Base-by-base conservation (phyloP, 1,284 basidiomycete species). In the Mycena citricolor region DNA sequence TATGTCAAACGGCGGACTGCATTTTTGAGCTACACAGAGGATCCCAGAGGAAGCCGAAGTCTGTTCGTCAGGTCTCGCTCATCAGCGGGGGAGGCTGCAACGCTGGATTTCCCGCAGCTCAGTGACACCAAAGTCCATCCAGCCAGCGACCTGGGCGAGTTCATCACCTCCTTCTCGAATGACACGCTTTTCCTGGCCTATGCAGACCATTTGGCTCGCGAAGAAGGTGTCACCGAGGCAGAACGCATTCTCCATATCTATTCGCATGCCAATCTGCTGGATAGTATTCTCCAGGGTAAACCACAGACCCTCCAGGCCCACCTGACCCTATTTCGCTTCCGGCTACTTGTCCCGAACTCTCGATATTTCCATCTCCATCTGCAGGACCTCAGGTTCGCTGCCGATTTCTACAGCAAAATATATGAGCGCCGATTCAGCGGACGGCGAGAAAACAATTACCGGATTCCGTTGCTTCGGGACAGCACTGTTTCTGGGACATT, bases 1-100 rank as follows among this genome's bases (percentile, higher is more conserved):
- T 93, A 81, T 54, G 94, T 98, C 45, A 95, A 98, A 65, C 84
- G 94, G 16, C 81, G 91, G 32, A 87, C 91, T 0, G 94, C 93
- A 1, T 94, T 94, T 64, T 71, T 97, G 32, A 90, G 90, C 61
- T 98, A 98, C 58, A 83, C 84, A 10, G 88, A 92, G 55, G 95
- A 98, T 66, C 91, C 94, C 0, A 82, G 89, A 52, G 94, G 94
- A 6, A 93, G 90, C 55, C 79, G 93, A 35, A 93, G 90, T 62
- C 75, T 97, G 10, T 90, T 92, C 61, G 81, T 91, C 37, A 78
- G 86, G 36, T 80, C 89, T 39, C 76, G 90, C 13, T 84, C 80
- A 41, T 87, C 80, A 38, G 81, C 81, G 22, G 87, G 81, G 17
- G 88, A 83, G 61, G 81, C 81, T 23, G 83, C 87, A 44, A 80